phyloP scores from a whole-genome alignment of 441 rosid species.

The Erysimum cheiri region DNA sequence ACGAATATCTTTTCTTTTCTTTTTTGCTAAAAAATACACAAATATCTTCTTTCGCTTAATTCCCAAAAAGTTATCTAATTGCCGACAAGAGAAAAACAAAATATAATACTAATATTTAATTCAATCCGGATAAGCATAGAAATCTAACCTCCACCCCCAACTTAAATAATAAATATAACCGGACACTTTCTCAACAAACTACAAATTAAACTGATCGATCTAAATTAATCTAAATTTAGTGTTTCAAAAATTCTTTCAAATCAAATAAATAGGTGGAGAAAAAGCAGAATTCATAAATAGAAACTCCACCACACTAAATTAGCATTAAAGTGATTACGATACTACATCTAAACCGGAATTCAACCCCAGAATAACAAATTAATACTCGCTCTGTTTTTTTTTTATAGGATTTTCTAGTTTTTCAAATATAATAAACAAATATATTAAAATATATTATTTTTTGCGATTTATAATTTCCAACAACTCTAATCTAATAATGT shows the following conservation, averaged over 20 bases:
- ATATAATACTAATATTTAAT: not conserved
- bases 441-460: too few species aligned
- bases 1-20: not conserved
- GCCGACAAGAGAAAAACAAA: slow-evolving; percentile 26
- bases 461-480: too few species aligned
- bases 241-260: not conserved
- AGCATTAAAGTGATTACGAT: slow-evolving; percentile 15
- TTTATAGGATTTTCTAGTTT: too few species aligned
- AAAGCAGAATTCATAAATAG: slow-evolving; percentile 18
- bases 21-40: too few species aligned
- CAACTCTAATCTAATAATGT: too few species aligned
- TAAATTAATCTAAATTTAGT: not conserved
- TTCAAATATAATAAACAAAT: too few species aligned
- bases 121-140: slow-evolving; percentile 3
- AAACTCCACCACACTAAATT: slow-evolving; percentile 16
- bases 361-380: not conserved
- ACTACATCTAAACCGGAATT: not conserved
- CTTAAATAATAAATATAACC: not conserved
- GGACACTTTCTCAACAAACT: not conserved
- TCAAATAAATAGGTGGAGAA: not conserved
- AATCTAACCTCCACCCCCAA: not conserved
- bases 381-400: too few species aligned
- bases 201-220: not conserved
- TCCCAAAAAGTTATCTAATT: slow-evolving; percentile 17
- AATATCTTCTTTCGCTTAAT: slow-evolving; percentile 8